Conservation (phyloP, 345 rosid species). For the Citrus hindsii region DNA sequence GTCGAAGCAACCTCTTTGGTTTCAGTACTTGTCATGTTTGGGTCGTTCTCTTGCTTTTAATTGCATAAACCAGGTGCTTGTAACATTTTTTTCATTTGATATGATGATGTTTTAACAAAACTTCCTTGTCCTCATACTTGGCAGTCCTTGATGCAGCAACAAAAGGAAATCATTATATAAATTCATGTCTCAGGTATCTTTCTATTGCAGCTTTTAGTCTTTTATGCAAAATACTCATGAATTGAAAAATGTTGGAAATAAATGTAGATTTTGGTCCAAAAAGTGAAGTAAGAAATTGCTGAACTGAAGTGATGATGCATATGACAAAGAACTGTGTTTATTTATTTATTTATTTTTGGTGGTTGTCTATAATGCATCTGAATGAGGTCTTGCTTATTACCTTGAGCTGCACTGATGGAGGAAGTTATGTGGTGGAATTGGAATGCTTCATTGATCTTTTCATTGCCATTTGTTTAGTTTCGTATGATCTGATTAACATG, state of each 20-base stretch:
- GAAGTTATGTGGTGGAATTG: not conserved
- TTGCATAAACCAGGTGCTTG: not conserved
- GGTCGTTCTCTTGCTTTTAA: not conserved
- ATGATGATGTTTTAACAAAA: not conserved
- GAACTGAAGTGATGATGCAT: not conserved
- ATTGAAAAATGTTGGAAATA: not conserved
- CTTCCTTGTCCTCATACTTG: conserved; percentile 4
- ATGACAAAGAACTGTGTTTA: not conserved
- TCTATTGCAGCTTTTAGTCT: not conserved
- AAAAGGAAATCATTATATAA: conserved; percentile 85
- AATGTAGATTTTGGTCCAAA: not conserved
- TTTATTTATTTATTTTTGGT: no score
- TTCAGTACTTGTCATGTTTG: not conserved
- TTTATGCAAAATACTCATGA: not conserved
- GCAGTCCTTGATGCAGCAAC: conserved; percentile 87
- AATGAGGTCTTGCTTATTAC: not conserved
- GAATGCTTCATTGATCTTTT: not conserved
- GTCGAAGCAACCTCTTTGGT: not conserved
- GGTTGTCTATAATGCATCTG: not conserved
- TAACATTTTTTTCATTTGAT: not conserved
- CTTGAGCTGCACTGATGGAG: not conserved
- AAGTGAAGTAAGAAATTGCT: not conserved
- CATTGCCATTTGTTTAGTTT: not conserved
- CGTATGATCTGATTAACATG: not conserved
- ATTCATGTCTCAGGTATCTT: conserved; percentile 83